Base-by-base conservation (phyloP, 805 yeast species). In the Ogataea ramenticola region DNA sequence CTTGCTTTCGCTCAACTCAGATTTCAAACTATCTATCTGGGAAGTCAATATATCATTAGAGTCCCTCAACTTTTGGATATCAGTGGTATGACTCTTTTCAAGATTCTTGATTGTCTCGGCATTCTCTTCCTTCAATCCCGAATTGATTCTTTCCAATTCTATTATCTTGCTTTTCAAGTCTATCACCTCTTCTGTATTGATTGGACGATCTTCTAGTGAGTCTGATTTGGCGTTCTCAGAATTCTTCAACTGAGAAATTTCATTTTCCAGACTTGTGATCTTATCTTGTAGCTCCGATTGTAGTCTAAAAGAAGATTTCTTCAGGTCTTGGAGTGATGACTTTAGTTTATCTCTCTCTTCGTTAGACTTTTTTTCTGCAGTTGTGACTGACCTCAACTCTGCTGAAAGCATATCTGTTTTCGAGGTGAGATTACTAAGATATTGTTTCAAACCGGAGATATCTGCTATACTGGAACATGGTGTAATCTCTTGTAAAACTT, bases 401-500 rank as follows among this genome's bases (percentile, higher is more conserved):
- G 70, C 73, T 51, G 74, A 78, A 46, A 83, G 67, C 65, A 90
- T 59, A 1, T 67, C 68, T 29, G 75, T 78, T 55, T 85, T 84
- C 41, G 77, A 70, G 19, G 72, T 74, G 41, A 86, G 60, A 27
- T 85, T 80, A 33, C 71, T 68, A 41, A 91, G 70, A 60, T 81
- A 90, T 35, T 82, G 88, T 30, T 80, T 77, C 34, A 91, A 66
- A 8, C 77, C 67, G 10, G 79, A 86, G 1, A 83, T 77, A 56
- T 91, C 96, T 1, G 82, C 66, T 20, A 93, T 77, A 31, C 82
- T 74, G 1, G 85, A 72, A 41, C 86, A 73, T 0, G 98, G 98
- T 0, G 97, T 90, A 50, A 76, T 65, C 54, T 91, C 97, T 42
- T 76, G 71, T 46, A 91, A 65, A 14, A 84, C 75, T 44, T 68